Conservation (phyloP, 805 yeast species). For the Myxozyma udenii region DNA sequence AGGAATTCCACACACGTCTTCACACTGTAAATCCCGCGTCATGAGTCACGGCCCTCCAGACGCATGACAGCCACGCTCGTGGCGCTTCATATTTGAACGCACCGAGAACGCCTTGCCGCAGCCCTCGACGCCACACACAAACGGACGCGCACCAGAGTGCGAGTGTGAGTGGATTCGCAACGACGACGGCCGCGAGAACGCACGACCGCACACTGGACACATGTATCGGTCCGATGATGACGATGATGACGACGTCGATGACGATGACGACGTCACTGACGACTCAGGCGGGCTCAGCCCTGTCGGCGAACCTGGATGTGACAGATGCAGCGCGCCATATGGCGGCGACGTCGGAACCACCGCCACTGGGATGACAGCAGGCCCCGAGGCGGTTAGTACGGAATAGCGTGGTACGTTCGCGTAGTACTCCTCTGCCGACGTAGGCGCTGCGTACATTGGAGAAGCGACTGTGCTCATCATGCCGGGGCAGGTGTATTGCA, state of each 20-base stretch:
- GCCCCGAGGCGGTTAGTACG: neutral
- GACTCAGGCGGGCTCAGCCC: too few relatives aligned
- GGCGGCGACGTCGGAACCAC: neutral
- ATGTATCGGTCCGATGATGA: slow-evolving; percentile 31
- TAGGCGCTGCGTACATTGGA: neutral
- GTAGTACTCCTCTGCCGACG: neutral
- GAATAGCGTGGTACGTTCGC: neutral
- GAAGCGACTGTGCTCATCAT: neutral
- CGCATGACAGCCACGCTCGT: slow-evolving; percentile 44
- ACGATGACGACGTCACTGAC: slow-evolving; percentile 1
- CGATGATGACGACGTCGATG: slow-evolving; percentile 1
- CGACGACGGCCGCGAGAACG: slow-evolving; percentile 80
- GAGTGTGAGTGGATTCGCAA: slow-evolving; percentile 76
- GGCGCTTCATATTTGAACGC: slow-evolving; percentile 81
- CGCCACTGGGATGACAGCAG: neutral
- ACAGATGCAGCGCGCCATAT: neutral
- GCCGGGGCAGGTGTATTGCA: neutral
- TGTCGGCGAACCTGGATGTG: too few relatives aligned
- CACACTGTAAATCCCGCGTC: too few relatives aligned
- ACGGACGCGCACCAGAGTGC: slow-evolving; percentile 79
- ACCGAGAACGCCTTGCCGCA: slow-evolving; percentile 76
- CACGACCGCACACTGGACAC: slow-evolving; percentile 60
- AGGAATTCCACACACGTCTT: too few relatives aligned
- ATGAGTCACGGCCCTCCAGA: too few relatives aligned
- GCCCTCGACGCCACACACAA: slow-evolving; percentile 58